These are phyloP conservation scores for Psilocybe sp. DNA, from an alignment of 768 basidiomycete genomes.

Conservation along the genomic window DNA sequence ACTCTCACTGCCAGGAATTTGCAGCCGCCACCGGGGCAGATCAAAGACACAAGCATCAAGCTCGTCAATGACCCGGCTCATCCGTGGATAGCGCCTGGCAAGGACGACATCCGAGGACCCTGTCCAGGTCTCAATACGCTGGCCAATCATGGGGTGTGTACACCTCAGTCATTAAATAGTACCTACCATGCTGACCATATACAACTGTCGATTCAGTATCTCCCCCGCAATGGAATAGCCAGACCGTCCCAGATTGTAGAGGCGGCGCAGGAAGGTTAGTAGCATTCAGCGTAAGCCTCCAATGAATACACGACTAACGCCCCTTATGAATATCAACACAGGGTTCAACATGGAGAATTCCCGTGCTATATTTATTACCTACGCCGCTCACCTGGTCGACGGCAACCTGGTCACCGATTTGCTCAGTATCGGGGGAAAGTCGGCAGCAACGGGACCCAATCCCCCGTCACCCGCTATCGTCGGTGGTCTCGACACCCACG, in stretches of 20 bases:
- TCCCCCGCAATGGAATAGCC: not conserved
- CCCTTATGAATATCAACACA: no score
- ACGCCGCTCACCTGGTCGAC: not conserved
- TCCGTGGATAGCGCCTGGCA: slow-evolving; percentile 14
- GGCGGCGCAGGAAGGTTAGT: no score
- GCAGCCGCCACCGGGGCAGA: slow-evolving; percentile 9
- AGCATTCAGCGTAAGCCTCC: no score
- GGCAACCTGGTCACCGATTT: slow-evolving; percentile 10
- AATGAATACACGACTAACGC: no score
- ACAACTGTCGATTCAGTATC: slow-evolving; percentile 5
- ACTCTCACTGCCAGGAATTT: slow-evolving; percentile 4
- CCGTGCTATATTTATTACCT: no score
- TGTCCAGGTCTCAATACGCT: slow-evolving; percentile 20
- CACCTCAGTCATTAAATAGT: not conserved
- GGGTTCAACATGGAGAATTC: slow-evolving; percentile 13
- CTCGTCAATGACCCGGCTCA: slow-evolving; percentile 18
- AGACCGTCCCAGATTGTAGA: no score
- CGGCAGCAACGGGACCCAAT: slow-evolving; percentile 13
- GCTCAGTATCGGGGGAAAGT: slow-evolving; percentile 17
- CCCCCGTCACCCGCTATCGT: slow-evolving; percentile 18
- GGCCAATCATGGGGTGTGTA: slow-evolving; percentile 17
- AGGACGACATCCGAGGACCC: slow-evolving; percentile 12
- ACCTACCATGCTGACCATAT: not conserved
- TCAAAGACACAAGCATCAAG: slow-evolving; percentile 14
- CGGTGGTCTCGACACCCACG: slow-evolving; percentile 18